These are phyloP conservation scores for Colletotrichum chrysophilum DNA, from an alignment of 2,329 filamentous ascomycete genomes.

Conservation along the genomic window DNA sequence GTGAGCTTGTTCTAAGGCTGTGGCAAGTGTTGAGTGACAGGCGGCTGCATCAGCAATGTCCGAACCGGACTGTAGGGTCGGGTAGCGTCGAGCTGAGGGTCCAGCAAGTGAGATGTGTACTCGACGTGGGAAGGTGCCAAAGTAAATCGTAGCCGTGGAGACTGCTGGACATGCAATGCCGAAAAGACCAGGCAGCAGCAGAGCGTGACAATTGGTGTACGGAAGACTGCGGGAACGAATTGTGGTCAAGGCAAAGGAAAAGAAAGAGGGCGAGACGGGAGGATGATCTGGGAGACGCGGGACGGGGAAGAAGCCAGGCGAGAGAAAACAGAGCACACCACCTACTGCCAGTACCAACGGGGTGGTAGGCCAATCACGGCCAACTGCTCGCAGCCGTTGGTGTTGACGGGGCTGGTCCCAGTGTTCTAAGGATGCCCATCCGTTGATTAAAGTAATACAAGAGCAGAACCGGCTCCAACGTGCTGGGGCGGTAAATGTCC, in stretches of 20 bases:
- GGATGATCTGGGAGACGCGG: background rate
- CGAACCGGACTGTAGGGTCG: background rate
- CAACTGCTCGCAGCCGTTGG: background rate
- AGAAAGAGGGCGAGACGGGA: background rate
- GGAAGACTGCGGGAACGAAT: background rate
- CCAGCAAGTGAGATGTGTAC: background rate
- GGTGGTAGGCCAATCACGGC: background rate
- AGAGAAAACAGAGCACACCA: background rate
- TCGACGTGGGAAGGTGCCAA: background rate
- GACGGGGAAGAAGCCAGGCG: background rate
- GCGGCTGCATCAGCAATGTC: background rate
- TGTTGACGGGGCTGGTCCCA: background rate
- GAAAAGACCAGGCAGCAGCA: background rate
- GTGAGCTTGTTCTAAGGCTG: background rate
- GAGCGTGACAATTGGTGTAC: background rate
- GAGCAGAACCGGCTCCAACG: background rate
- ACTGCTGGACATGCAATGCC: background rate
- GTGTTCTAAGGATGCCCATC: background rate
- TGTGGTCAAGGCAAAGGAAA: background rate
- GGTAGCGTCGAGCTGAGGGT: background rate
- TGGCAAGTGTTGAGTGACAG: background rate
- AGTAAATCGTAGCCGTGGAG: background rate
- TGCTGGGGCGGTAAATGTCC: background rate
- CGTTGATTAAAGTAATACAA: background rate
- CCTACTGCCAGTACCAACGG: slow-evolving; percentile 1